Base-by-base conservation (phyloP, 352 stramenopile species). In the Phytopythium montanum region DNA sequence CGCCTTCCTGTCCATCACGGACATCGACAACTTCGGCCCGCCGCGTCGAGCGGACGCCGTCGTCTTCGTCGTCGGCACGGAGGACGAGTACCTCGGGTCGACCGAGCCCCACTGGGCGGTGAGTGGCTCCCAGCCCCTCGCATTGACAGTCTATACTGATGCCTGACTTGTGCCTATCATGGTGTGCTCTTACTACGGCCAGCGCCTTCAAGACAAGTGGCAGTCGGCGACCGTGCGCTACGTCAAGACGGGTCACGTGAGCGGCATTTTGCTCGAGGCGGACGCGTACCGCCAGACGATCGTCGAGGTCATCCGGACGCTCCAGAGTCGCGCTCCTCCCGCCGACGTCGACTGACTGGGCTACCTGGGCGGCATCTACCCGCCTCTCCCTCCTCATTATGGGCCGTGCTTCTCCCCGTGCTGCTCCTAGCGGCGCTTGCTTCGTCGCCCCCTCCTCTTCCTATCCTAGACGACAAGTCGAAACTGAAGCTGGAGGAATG, bases 21-120 rank as follows among this genome's bases (percentile, higher is more conserved):
- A 93, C 52, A 91, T 93, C 53, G 80, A 91, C 61, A 93, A 93
- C 57, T 93, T 93, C 52, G 49, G 78, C 28, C 62, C 79, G 56
- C 84, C 84, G 10, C 68, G 70, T 33, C 79, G 81, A 19, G 68
- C 78, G 5, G 84, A 93, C 58, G 84, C 84, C 5, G 76, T 90
- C 23, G 64, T 90, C 14, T 93, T 93, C 60, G 80, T 90, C 4
- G 77, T 87, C 12, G 84, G 76, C 46, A 90, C 79, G 13, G 84
- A 94, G 60, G 84, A 91, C 54, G 68, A 89, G 65, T 94, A 94
- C 60, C 85, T 90, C 61, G 79, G 81, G 33, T 74, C 72, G 16
- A 79, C 71, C 1, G 73, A 81, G 28, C 68, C 73, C 9, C 79
- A 90, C 63, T 90, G 81, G 80, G 60, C 69, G 71, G 74, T 83